Percentiles rank a stretch among this genome's conserved stretches.
phyloP scores from a whole-genome alignment of 2,329 filamentous ascomycete genomes.

The Nemania sp. region DNA sequence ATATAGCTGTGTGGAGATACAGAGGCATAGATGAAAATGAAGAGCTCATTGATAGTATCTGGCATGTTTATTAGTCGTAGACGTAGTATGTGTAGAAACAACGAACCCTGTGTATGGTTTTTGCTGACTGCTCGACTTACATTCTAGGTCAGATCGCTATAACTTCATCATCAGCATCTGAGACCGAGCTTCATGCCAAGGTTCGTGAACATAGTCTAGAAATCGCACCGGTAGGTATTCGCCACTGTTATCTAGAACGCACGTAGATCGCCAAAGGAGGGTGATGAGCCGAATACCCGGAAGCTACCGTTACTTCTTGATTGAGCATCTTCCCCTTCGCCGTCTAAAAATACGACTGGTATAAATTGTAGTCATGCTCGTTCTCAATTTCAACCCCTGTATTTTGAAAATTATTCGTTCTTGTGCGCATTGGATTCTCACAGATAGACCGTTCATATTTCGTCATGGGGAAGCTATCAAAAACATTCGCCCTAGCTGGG shows the following conservation, averaged over 20 bases:
- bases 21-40: too few relatives aligned
- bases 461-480: slow-evolving; percentile 7
- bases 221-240: neutral
- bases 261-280: neutral
- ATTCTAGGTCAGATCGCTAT: too few relatives aligned
- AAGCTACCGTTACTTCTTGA: slow-evolving; percentile 10
- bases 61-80: too few relatives aligned
- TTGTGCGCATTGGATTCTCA: too few relatives aligned
- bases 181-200: too few relatives aligned
- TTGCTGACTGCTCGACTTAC: too few relatives aligned
- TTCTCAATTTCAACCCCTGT: neutral
- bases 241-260: neutral
- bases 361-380: neutral
- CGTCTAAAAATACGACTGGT: neutral
- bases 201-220: neutral
- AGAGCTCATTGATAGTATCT: too few relatives aligned
- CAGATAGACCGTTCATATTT: neutral
- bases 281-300: slow-evolving; percentile 12
- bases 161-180: too few relatives aligned
- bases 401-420: slow-evolving; percentile 1
- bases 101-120: too few relatives aligned
- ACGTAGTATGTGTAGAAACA: too few relatives aligned
- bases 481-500: slow-evolving; percentile 14
- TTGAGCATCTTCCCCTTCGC: neutral
- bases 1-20: too few relatives aligned